A percentile compares a stretch with the other conserved stretches of the same genome.
Conservation (phyloP, 2,329 filamentous ascomycete species). For the Fonsecaea monophora region DNA sequence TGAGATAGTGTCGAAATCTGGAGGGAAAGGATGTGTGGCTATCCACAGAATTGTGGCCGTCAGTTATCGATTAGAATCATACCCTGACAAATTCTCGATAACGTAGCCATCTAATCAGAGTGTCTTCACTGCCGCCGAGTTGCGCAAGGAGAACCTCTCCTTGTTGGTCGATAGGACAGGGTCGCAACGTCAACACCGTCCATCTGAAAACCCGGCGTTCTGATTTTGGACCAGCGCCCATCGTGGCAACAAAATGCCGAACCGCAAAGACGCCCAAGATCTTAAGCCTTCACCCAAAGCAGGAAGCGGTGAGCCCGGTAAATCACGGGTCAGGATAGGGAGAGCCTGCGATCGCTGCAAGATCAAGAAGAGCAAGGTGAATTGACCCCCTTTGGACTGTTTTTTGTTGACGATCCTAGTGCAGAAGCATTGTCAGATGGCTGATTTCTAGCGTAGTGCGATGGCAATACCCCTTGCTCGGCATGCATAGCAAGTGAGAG, state of each 20-base stretch:
- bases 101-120: background rate
- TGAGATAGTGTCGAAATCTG: constrained; percentile 2
- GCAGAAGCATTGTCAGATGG: background rate
- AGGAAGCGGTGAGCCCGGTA: constrained; percentile 18
- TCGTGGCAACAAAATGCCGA: constrained; percentile 17
- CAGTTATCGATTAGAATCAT: constrained; percentile 7
- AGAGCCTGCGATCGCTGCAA: constrained; percentile 36
- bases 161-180: background rate
- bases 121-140: background rate
- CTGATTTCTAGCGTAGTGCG: constrained; percentile 26
- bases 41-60: constrained; percentile 5
- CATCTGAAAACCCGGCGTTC: background rate
- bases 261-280: constrained; percentile 25
- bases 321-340: constrained; percentile 27
- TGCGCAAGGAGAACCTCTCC: background rate
- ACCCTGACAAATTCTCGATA: background rate
- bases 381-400: background rate
- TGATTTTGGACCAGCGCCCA: background rate
- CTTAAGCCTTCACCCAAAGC: constrained; percentile 12
- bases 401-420: background rate
- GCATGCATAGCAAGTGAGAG: constrained; percentile 30
- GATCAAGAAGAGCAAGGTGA: constrained; percentile 35
- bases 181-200: background rate
- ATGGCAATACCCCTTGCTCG: constrained; percentile 33
- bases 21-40: constrained; percentile 10